Evolutionary conservation across 176 grass and related monocot species (phyloP), one percentile per base, ranked within the genome.

Genomic region (Ensete ventricosum): DNA sequence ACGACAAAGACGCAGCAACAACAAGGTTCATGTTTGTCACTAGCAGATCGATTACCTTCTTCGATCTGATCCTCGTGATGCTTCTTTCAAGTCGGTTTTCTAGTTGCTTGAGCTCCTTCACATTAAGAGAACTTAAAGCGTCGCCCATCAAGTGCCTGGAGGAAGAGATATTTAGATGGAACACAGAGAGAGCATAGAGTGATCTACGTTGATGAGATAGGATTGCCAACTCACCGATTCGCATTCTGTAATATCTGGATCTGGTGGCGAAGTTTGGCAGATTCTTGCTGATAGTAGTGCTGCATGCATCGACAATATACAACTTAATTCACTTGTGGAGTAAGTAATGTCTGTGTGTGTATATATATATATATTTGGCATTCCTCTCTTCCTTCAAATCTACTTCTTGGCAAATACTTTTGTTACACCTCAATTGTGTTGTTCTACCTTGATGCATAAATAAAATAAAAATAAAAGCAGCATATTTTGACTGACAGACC

Each of bases 21-120:
- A 66, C 16, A 24, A 21, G 26, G 23, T 74, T 3, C 48, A 5
- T 13, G 13, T 62, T 62, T 62, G 12, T 62, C 20, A 8, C 17
- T 9, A 21, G 6, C 57, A 21, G 13, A 0, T 23, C 22, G 22
- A 62, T 80, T 80, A 89, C 90, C 90, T 92, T 92, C 77, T 82
- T 84, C 10, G 86, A 82, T 73, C 90, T 89, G 84, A 92, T 84
- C 79, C 88, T 88, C 48, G 86, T 73, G 48, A 92, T 89, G 84
- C 90, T 82, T 87, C 85, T 92, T 82, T 92, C 90, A 6, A 92
- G 84, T 24, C 90, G 84, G 53, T 71, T 89, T 73, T 92, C 90
- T 1, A 92, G 84, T 60, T 92, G 90, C 73, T 92, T 92, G 62
- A 92, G 84, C 79, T 92, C 90, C 73, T 89, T 92, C 14, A 87